Evolutionary conservation across 805 yeast species (phyloP), one percentile per base, ranked within the genome.

Genomic region (Lachancea kluyveri): DNA sequence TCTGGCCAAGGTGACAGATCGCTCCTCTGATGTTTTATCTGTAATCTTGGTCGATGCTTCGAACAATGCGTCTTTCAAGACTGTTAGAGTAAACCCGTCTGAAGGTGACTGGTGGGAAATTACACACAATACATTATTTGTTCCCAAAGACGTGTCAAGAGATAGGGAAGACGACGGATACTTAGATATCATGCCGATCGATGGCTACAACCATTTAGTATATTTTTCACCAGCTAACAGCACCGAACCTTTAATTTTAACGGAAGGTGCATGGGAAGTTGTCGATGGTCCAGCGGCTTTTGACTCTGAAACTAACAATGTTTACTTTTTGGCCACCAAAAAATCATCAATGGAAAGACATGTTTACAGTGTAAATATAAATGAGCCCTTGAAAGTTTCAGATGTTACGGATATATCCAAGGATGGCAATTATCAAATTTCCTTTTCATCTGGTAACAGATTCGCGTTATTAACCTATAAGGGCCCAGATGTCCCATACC

Each of bases 241-340:
- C 4, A 40, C 74, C 0, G 56, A 59, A 10, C 85, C 85, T 3
- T 47, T 46, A 3, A 53, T 80, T 14, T 67, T 94, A 28, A 83
- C 92, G 1, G 36, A 57, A 3, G 98, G 98, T 5, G 59, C 70
- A 1, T 92, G 95, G 95, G 98, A 92, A 56, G 94, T 92, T n/a
- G 81, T 73, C 17, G 70, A 66, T 39, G 88, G 85, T 2, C 76
- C 81, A 2, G 62, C 79, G 2, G 70, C 79, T 0, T 74, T 74
- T 57, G 86, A 81, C 48, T 61, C 58, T 31, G 59, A 63, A 5
- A 61, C 58, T 18, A 70, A 68, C 33, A 66, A 71, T 42, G 69
- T 77, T 10, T 67, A 60, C 38, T 92, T 77, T 53, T 50, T 77
- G 6, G 79, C 90, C 4, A 85, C 97, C 0, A 72, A 74, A 50